A percentile compares a stretch with the other conserved stretches of the same genome.
Evolutionary conservation across 108 stramenopile genomes (phyloP).

Genomic region (Nitzschia putrida): DNA sequence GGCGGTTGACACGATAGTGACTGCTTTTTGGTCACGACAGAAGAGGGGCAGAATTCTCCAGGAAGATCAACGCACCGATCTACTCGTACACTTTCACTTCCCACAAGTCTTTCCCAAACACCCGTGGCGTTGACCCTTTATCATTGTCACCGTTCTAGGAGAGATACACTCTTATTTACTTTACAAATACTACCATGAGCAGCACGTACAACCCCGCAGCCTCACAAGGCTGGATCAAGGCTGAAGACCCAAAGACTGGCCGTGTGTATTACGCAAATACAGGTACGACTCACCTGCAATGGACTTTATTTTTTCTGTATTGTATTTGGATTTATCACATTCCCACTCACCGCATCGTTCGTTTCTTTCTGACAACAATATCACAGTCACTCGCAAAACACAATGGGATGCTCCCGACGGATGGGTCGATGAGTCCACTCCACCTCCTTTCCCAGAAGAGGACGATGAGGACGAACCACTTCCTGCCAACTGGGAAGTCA

Average conservation of each 20-base stretch:
- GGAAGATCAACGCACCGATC: too few relatives aligned
- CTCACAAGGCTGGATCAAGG: constrained; percentile 64
- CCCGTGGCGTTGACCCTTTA: too few relatives aligned
- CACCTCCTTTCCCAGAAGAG: constrained; percentile 5
- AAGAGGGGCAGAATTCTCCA: too few relatives aligned
- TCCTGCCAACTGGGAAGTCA: constrained; percentile 85
- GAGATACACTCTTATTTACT: too few relatives aligned
- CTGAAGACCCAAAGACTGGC: constrained; percentile 65
- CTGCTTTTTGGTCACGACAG: too few relatives aligned
- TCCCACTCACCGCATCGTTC: neutral
- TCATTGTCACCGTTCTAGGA: too few relatives aligned
- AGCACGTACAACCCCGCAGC: neutral
- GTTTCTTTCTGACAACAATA: neutral
- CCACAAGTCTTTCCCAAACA: too few relatives aligned
- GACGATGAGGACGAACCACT: constrained; percentile 34
- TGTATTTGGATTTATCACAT: neutral
- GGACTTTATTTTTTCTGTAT: neutral
- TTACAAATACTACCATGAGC: too few relatives aligned
- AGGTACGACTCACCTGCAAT: neutral
- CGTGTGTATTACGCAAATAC: constrained; percentile 74
- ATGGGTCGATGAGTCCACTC: constrained; percentile 53
- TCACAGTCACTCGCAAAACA: constrained; percentile 64
- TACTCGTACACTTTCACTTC: too few relatives aligned
- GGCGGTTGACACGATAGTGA: too few relatives aligned
- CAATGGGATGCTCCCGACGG: constrained; percentile 77